Evolutionary conservation across 2,329 filamentous ascomycete species (phyloP), one percentile per base, ranked within the genome.

Genomic region (Harringtonia aguacate): DNA sequence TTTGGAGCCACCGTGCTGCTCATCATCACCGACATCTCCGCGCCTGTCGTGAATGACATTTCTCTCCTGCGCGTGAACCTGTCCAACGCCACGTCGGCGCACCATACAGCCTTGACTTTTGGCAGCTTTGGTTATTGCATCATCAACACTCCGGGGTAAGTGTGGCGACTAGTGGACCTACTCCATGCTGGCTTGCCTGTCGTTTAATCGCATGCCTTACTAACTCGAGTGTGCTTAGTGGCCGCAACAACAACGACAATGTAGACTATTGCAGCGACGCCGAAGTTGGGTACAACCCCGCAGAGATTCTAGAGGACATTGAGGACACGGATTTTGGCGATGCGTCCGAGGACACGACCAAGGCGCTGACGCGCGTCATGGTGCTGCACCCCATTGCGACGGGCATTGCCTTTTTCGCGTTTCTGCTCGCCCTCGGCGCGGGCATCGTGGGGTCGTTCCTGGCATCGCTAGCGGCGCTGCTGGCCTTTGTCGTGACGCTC

Each of bases 51-150:
- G 51, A 64, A 75, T 52, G 52, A 69, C 51, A 64, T 80, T 36
- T 62, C 67, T 36, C 60, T 82, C 31, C 57, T 81, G 45, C 69
- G 66, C 46, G 67, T 81, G 47, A 60, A 66, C 40, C 61, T 79
- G 18, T 58, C 58, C 36, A 62, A 65, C 50, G 51, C 56, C 22
- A 59, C 56, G 10, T 47, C 52, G 20, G 56, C 50, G 5, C 55
- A 61, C 22, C 54, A 66, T 8, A 41, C 53, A 8, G 48, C 52
- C 12, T 58, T 79, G 29, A 66, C 62, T 3, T 79, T 77, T 58
- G 78, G 78, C 36, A 75, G 73, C 1, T 81, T 79, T 60, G 78
- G 78, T 8, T 75, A 70, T 56, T 82, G 78, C 55, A 51, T 53
- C 18, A 50, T 54, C 41, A 45, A 57, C 49, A 49, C 48, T 24